phyloP scores from a whole-genome alignment of 768 basidiomycete species.

The Termitomyces sp. region DNA sequence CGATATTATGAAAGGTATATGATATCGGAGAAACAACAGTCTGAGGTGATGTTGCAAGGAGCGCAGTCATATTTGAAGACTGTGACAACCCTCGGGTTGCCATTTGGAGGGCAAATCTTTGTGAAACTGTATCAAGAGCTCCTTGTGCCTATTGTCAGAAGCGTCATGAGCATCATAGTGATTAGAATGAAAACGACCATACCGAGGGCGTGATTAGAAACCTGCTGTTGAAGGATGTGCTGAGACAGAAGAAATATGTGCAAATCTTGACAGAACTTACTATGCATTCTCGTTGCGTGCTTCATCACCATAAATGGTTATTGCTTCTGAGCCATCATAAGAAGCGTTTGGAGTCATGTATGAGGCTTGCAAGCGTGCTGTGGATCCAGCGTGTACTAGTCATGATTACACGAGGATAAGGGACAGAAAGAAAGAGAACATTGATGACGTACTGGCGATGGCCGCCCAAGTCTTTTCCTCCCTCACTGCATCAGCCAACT shows the following conservation, averaged over 20 bases:
- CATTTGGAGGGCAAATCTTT: constrained; percentile 28
- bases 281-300: constrained; percentile 59
- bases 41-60: constrained; percentile 45
- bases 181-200: not conserved
- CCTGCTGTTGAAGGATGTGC: constrained; percentile 22
- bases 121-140: constrained; percentile 30
- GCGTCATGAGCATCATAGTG: not conserved
- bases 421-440: not conserved
- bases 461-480: constrained; percentile 34
- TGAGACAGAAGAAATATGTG: not conserved
- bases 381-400: constrained; percentile 39
- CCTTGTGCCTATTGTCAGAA: constrained; percentile 25
- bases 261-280: constrained; percentile 31
- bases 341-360: constrained; percentile 35
- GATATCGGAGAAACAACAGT: constrained; percentile 45
- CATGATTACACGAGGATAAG: not conserved
- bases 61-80: constrained; percentile 21
- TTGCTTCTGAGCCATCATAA: constrained; percentile 45
- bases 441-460: constrained; percentile 40
- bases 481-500: constrained; percentile 39
- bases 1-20: constrained; percentile 45
- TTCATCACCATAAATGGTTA: constrained; percentile 43
- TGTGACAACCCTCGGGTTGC: constrained; percentile 23
- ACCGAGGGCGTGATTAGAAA: constrained; percentile 28
- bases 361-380: constrained; percentile 30